These are phyloP conservation scores for Trametes gibbosa DNA, from an alignment of 768 basidiomycete genomes.

Conservation along the genomic window DNA sequence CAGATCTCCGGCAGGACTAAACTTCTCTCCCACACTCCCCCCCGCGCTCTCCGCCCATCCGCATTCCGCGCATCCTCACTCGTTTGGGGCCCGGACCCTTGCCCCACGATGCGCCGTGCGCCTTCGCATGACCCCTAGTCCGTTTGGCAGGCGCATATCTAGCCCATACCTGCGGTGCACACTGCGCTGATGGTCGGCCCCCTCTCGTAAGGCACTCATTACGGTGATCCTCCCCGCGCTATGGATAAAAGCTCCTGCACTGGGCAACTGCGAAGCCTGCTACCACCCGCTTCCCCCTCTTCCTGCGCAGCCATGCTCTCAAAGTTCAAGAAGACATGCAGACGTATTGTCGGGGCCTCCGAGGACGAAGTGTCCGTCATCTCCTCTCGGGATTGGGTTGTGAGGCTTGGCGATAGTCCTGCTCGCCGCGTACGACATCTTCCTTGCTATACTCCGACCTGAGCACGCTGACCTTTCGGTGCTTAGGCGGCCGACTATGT, in stretches of 20 bases:
- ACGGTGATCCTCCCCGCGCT: neutral
- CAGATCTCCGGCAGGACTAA: neutral
- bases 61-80: slow-evolving; percentile 14
- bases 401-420: slow-evolving; percentile 41
- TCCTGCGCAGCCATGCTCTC: slow-evolving; percentile 19
- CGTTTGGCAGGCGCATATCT: neutral
- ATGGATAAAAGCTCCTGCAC: slow-evolving; percentile 3
- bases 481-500: slow-evolving; percentile 60
- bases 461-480: slow-evolving; percentile 6
- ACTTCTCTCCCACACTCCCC: slow-evolving; percentile 7
- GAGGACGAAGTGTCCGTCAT: slow-evolving; percentile 58
- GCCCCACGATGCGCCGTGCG: slow-evolving; percentile 1
- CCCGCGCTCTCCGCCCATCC: slow-evolving; percentile 1
- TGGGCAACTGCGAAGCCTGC: neutral
- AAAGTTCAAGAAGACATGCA: slow-evolving; percentile 46
- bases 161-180: neutral
- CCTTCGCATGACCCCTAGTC: neutral
- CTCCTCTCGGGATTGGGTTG: slow-evolving; percentile 54
- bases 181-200: slow-evolving; percentile 11
- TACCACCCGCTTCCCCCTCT: slow-evolving; percentile 13
- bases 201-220: slow-evolving; percentile 15
- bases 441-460: neutral
- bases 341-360: slow-evolving; percentile 56
- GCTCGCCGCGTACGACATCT: slow-evolving; percentile 24
- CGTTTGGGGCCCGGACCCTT: slow-evolving; percentile 5